Evolutionary conservation across 2,329 filamentous ascomycete genomes (phyloP), one percentile per base, ranked within the genome.

Genomic region (Ophiostoma fasciatum): DNA sequence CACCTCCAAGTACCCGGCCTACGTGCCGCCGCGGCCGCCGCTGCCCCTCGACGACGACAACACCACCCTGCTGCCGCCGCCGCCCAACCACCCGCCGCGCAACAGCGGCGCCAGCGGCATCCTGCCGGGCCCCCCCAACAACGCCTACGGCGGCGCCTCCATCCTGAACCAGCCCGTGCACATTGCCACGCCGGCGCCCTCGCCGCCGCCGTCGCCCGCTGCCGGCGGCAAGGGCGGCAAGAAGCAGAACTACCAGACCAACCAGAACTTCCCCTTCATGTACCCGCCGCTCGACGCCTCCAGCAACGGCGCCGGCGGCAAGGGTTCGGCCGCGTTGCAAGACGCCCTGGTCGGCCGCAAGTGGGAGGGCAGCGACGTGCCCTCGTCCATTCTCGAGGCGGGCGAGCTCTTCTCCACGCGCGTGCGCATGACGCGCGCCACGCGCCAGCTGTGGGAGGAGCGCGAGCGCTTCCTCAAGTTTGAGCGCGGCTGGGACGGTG

Each of bases 191-290:
- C 90, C 90, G 1, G 88, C 87, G 0, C 90, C 90, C 2, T 98
- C 90, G 0, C 90, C 90, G 18, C 90, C 90, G 0, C 90, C 90
- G 1, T 94, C 88, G 1, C 90, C 90, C 1, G 69, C 64, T 9
- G 78, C 79, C 23, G 87, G 85, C 19, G 85, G 85, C 0, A 98
- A 96, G 55, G 83, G 82, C 35, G 87, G 81, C 1, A 98, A 98
- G 64, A 98, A 98, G 53, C 90, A 98, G 51, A 98, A 96, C 48
- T 98, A 98, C 50, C 90, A 98, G 55, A 98, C 90, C 0, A 98
- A 98, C 51, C 90, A 98, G 49, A 90, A 94, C 52, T 96, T 98
- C 45, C 90, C 90, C 0, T 96, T 98, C 51, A 76, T 98, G 61
- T 98, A 98, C 48, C 90, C 90, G 2, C 90, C 90, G 1, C 63